A percentile compares a stretch with the other conserved stretches of the same genome.
Evolutionary conservation across 1,139 yeast genomes (phyloP).

Genomic region (Yamadazyma siamensis): DNA sequence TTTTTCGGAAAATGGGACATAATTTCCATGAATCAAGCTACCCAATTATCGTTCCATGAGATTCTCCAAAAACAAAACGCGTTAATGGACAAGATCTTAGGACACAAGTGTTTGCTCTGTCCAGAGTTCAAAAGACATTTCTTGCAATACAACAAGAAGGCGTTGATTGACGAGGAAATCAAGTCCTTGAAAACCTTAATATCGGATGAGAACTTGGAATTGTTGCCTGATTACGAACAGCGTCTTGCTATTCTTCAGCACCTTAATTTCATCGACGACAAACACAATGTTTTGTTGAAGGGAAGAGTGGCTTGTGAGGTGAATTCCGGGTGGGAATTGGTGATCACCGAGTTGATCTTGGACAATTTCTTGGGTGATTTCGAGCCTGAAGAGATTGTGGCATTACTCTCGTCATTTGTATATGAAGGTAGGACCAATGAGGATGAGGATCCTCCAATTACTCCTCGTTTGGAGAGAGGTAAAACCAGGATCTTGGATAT

Average conservation of each 20-base stretch:
- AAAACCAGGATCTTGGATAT: conserved; percentile 67
- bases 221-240: conserved; percentile 92
- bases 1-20: conserved; percentile 49
- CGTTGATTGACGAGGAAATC: conserved; percentile 48
- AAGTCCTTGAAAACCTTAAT: conserved; percentile 56
- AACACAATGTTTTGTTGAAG: conserved; percentile 75
- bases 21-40: conserved; percentile 37
- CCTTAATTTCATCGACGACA: conserved; percentile 72
- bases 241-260: conserved; percentile 72
- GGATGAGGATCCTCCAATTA: conserved; percentile 57
- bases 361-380: conserved; percentile 91
- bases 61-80: conserved; percentile 42
- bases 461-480: conserved; percentile 84
- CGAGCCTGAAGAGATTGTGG: conserved; percentile 95
- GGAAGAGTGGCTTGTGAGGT: conserved; percentile 88
- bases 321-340: conserved; percentile 87
- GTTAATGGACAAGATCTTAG: conserved; percentile 32
- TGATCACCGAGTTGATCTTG: conserved; percentile 81
- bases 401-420: conserved; percentile 85
- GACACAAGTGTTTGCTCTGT: conserved; percentile 27
- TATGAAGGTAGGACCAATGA: conserved; percentile 80
- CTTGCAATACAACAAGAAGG: conserved; percentile 44
- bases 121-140: conserved; percentile 48
- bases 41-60: conserved; percentile 54
- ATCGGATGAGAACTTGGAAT: conserved; percentile 83